Conservation (phyloP, 1,284 basidiomycete species). For the Termitomyces sp. region DNA sequence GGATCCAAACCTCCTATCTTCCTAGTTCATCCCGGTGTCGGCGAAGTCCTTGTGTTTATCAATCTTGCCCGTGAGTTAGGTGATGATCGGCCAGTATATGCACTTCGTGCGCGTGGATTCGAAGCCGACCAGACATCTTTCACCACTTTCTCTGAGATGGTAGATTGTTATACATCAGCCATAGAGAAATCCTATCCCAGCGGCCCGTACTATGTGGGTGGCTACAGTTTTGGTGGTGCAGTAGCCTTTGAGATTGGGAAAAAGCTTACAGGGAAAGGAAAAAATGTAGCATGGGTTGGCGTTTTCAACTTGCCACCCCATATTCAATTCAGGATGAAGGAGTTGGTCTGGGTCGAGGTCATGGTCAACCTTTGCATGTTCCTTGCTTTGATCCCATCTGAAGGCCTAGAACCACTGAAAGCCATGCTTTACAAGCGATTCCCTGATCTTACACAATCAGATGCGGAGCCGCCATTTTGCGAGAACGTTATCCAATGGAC, state of each 20-base stretch:
- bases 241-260: slow-evolving; percentile 45
- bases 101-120: slow-evolving; percentile 41
- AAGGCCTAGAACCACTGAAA: slow-evolving; percentile 17
- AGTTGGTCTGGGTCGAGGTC: slow-evolving; percentile 37
- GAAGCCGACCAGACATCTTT: slow-evolving; percentile 36
- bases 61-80: slow-evolving; percentile 33
- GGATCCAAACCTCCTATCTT: slow-evolving; percentile 41
- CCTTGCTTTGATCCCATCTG: slow-evolving; percentile 23
- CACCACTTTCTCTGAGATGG: slow-evolving; percentile 37
- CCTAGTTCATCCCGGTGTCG: slow-evolving; percentile 39
- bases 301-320: slow-evolving; percentile 41
- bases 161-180: slow-evolving; percentile 33
- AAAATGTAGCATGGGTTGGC: slow-evolving; percentile 36
- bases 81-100: slow-evolving; percentile 39
- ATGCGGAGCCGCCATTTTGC: slow-evolving; percentile 19
- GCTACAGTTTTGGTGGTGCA: slow-evolving; percentile 47
- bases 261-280: slow-evolving; percentile 32
- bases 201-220: slow-evolving; percentile 43
- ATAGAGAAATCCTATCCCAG: slow-evolving; percentile 33
- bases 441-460: slow-evolving; percentile 18
- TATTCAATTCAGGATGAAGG: slow-evolving; percentile 39
- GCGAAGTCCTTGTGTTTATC: slow-evolving; percentile 41
- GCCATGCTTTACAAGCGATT: slow-evolving; percentile 19
- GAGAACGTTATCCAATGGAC: slow-evolving; percentile 21
- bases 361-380: slow-evolving; percentile 35